Conservation (phyloP, 805 yeast genomes). For the Suhomyces canberraensis region DNA sequence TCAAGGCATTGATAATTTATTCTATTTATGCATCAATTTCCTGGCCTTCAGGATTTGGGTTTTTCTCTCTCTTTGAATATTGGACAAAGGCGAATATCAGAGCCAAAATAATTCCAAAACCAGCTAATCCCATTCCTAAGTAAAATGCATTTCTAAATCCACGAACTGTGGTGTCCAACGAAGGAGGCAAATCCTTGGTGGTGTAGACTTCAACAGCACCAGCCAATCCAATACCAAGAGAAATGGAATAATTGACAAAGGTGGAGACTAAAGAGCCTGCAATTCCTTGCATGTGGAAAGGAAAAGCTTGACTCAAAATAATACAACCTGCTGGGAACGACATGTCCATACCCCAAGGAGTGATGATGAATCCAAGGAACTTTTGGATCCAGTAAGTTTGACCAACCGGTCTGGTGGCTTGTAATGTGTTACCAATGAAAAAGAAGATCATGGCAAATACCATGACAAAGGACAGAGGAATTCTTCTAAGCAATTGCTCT, state of each 20-base stretch:
- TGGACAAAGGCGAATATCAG: slow-evolving; percentile 14
- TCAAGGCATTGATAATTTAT: too few species aligned
- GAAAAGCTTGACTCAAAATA: slow-evolving; percentile 12
- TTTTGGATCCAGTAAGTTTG: slow-evolving; percentile 18
- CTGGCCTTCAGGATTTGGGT: too few species aligned
- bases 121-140: slow-evolving; percentile 35
- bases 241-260: slow-evolving; percentile 20
- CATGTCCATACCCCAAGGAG: slow-evolving; percentile 18
- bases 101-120: slow-evolving; percentile 24
- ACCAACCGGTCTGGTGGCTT: slow-evolving; percentile 16
- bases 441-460: slow-evolving; percentile 11
- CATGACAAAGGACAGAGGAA: slow-evolving; percentile 13
- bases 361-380: slow-evolving; percentile 12
- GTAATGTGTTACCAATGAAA: slow-evolving; percentile 10
- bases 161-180: slow-evolving; percentile 14
- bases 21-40: too few species aligned
- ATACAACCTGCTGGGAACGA: slow-evolving; percentile 17
- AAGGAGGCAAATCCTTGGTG: slow-evolving; percentile 14
- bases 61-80: background rate
- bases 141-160: slow-evolving; percentile 27
- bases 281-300: slow-evolving; percentile 14
- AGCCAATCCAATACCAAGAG: slow-evolving; percentile 34
- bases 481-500: slow-evolving; percentile 6
- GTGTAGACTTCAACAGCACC: slow-evolving; percentile 32
- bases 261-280: slow-evolving; percentile 18